Evolutionary conservation across 2,329 filamentous ascomycete species (phyloP), one percentile per base, ranked within the genome.

Genomic region (Podosphaera aphanis): DNA sequence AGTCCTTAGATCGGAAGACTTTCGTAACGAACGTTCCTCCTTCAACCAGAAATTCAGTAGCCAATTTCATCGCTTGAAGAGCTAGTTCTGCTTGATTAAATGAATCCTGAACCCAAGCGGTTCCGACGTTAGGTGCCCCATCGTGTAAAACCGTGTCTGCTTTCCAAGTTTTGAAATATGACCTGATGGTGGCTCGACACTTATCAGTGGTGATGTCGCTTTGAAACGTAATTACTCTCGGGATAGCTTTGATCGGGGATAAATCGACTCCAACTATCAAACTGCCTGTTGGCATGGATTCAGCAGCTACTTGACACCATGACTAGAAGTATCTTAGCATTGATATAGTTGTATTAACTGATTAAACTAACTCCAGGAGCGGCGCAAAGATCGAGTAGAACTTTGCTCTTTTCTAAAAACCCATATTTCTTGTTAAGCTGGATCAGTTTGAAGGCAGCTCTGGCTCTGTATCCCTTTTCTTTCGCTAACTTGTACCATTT

Each of bases 401-500:
- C 90, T 68, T 83, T 93, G 64, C 84, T 92, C 69, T 92, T 88
- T 63, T 95, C 85, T 55, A 98, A 69, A 64, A 98, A 98, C 54
- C 84, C 83, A 79, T 93, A 98, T 62, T 94, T 95, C 66, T 95
- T 94, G 68, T 98, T 98, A 57, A 98, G 68, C 63, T 98, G 88
- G 55, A 98, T 88, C 56, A 98, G 67, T 67, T 98, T 98, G 73
- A 95, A 95, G 47, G 90, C 86, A 55, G 90, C 86, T 71, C 90
- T 75, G 50, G 90, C 88, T 58, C 90, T 73, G 61, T 94, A 98
- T 51, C 90, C 90, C 45, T 94, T 95, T 63, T 98, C 90, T 64
- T 98, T 98, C 50, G 90, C 90, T 57, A 95, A 77, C 61, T 86
- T 88, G 66, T 95, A 98, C 83, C 86, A 95, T 65, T 95, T 94